Evolutionary conservation across 805 yeast genomes (phyloP), one percentile per base, ranked within the genome.

Genomic region (Cyberlindnera mycetangii): DNA sequence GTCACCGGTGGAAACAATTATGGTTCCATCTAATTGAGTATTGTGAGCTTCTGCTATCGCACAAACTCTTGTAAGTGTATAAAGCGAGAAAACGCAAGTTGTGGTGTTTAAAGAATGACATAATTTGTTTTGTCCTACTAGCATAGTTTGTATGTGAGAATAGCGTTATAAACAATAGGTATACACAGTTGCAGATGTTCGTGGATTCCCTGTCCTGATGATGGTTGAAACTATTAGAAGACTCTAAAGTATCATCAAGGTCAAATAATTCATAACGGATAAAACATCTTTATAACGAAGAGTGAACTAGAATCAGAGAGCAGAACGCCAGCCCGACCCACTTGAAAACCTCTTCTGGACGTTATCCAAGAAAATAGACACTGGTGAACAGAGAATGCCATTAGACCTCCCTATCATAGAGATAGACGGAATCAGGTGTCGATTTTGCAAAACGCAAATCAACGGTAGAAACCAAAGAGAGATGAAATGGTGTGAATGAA

Each of bases 1-100:
- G 33, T 49, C 28, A 44, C 54, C 3, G 39, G 41, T 16, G 50
- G 50, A 5, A 27, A 39, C 32, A 30, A 38, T 32, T 61, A 60
- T 41, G 66, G 66, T 4, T 48, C 61, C 14, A 47, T 56, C 22
- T 55, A 30, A 44, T 27, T 33, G 30, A 10, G n/a, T n/a, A n/a
- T n/a, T n/a, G n/a, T n/a, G n/a, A n/a, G n/a, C n/a, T n/a, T n/a
- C n/a, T n/a, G n/a, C n/a, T n/a, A n/a, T n/a, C n/a, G n/a, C n/a
- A n/a, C n/a, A n/a, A n/a, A n/a, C n/a, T n/a, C n/a, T n/a, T n/a
- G n/a, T n/a, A n/a, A n/a, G n/a, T n/a, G n/a, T n/a, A n/a, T n/a
- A n/a, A n/a, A n/a, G n/a, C n/a, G n/a, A n/a, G n/a, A n/a, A n/a
- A n/a, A n/a, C n/a, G n/a, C n/a, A n/a, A n/a, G n/a, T n/a, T n/a